Evolutionary conservation across 2,329 filamentous ascomycete species (phyloP).

Genomic region (Nemania sp.): DNA sequence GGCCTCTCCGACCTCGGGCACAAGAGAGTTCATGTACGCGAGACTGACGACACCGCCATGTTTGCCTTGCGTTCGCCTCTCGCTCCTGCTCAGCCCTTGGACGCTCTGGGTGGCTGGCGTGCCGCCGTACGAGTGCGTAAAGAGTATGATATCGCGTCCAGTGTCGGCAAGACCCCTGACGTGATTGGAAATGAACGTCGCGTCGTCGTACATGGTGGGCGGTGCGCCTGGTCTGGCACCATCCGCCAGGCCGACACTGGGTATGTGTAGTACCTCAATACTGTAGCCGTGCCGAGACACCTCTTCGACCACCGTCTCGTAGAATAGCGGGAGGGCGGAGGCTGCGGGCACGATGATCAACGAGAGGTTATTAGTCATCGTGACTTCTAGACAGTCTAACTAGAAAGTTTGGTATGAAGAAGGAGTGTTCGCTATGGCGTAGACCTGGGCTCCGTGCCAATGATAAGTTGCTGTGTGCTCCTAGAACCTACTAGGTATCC

Average conservation of each 20-base stretch:
- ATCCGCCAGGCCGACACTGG: slow-evolving; percentile 14
- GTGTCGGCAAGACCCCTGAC: slow-evolving; percentile 41
- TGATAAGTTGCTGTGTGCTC: too few species aligned
- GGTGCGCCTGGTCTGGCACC: slow-evolving; percentile 13
- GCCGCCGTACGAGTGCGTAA: slow-evolving; percentile 30
- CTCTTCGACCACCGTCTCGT: slow-evolving; percentile 14
- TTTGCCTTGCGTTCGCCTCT: slow-evolving; percentile 37
- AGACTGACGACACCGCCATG: slow-evolving; percentile 41
- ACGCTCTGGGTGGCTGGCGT: slow-evolving; percentile 35
- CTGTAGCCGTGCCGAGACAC: slow-evolving; percentile 14
- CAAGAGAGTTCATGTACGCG: slow-evolving; percentile 37
- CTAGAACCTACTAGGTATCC: too few species aligned
- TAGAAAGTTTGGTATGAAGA: too few species aligned
- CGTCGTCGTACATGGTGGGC: slow-evolving; percentile 39
- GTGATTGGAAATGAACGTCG: slow-evolving; percentile 36
- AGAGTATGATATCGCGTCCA: slow-evolving; percentile 22
- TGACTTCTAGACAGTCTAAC: too few species aligned
- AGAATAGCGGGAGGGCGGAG: slow-evolving; percentile 16
- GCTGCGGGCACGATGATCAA: slow-evolving; percentile 18
- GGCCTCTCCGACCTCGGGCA: slow-evolving; percentile 30
- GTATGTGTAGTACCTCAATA: slow-evolving; percentile 23
- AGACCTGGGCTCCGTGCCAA: too few species aligned
- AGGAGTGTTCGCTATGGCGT: too few species aligned
- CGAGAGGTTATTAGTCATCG: too few species aligned
- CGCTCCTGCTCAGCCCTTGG: slow-evolving; percentile 37